Percentiles rank a stretch among this genome's conserved stretches.
These are phyloP conservation scores for Podochytrium sp. DNA, from an alignment of 192 early-diverging fungal species.

Conservation along the genomic window DNA sequence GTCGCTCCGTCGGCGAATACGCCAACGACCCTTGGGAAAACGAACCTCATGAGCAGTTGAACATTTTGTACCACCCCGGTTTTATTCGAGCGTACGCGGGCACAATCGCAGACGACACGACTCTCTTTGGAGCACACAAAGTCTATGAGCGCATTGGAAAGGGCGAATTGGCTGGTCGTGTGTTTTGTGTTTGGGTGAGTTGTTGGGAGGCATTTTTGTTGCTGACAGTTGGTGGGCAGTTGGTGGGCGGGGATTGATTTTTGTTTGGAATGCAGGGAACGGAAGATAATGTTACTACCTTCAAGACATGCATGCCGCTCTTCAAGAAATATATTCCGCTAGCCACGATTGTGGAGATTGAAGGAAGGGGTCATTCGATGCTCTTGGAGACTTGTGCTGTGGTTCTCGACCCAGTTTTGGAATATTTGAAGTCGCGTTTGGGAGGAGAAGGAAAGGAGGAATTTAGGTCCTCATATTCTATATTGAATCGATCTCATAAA, in stretches of 20 bases:
- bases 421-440: no score
- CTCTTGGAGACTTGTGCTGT: no score
- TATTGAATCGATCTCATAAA: no score
- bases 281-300: not conserved
- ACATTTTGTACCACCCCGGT: constrained; percentile 12
- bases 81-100: not conserved
- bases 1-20: not conserved
- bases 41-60: not conserved
- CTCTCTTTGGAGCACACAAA: not conserved
- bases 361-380: not conserved
- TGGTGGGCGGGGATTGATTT: not conserved
- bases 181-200: constrained; percentile 22
- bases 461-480: no score
- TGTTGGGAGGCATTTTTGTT: no score
- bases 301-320: not conserved
- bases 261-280: not conserved
- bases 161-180: not conserved
- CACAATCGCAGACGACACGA: not conserved
- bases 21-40: not conserved
- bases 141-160: not conserved
- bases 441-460: no score
- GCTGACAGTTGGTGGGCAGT: not conserved
- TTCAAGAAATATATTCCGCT: not conserved
- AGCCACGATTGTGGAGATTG: not conserved
- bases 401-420: no score